Evolutionary conservation across 257 asterid genomes (phyloP).

Genomic region (Solanum ossicruentum): DNA sequence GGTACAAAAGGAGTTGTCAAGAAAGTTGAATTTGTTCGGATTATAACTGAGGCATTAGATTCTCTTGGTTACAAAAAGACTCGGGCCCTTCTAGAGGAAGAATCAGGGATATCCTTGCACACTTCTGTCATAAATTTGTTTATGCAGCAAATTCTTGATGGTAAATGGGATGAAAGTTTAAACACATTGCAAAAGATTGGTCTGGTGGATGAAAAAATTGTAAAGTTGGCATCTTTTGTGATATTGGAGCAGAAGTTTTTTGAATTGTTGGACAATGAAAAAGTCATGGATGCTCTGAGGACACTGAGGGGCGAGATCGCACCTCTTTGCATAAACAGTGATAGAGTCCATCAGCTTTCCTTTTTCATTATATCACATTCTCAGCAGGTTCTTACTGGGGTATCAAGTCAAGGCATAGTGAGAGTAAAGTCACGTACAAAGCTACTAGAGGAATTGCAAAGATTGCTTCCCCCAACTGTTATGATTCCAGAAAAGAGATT

Average conservation of each 20-base stretch:
- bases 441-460: constrained; percentile 58
- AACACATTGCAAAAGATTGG: constrained; percentile 36
- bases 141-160: constrained; percentile 64
- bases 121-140: constrained; percentile 41
- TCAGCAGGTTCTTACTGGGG: constrained; percentile 18
- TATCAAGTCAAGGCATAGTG: constrained; percentile 16
- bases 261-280: constrained; percentile 48
- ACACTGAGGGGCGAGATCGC: constrained; percentile 65
- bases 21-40: constrained; percentile 64
- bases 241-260: constrained; percentile 80
- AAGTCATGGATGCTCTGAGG: constrained; percentile 61
- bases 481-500: constrained; percentile 67
- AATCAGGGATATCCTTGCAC: constrained; percentile 60
- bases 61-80: constrained; percentile 70
- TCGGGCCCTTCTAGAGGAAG: constrained; percentile 59
- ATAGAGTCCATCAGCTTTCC: constrained; percentile 56
- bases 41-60: constrained; percentile 67
- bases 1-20: constrained; percentile 62
- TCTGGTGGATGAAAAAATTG: constrained; percentile 32
- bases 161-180: constrained; percentile 78
- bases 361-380: constrained; percentile 39
- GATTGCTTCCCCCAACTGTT: constrained; percentile 62
- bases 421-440: constrained; percentile 37
- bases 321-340: constrained; percentile 36
- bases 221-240: constrained; percentile 52